A percentile compares a stretch with the other conserved stretches of the same genome.
These are phyloP conservation scores for Fusarium globosum DNA, from an alignment of 2,329 filamentous ascomycete genomes.

Conservation along the genomic window DNA sequence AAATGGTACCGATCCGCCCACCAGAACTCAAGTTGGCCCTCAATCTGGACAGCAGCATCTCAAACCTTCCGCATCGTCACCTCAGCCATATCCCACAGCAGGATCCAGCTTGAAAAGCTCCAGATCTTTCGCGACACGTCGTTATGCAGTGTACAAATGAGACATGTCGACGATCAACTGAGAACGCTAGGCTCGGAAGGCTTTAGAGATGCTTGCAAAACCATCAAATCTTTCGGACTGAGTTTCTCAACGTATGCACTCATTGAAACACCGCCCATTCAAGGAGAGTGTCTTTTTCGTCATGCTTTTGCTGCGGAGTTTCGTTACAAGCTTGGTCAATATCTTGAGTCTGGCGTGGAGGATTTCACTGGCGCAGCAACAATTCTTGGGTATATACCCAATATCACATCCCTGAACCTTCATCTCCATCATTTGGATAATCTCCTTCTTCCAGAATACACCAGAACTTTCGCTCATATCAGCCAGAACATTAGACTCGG, in stretches of 20 bases:
- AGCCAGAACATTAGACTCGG: not conserved
- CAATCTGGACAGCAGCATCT: not conserved
- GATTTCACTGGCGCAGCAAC: not conserved
- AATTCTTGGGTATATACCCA: not conserved
- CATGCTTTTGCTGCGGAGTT: not conserved
- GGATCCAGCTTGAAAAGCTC: not conserved
- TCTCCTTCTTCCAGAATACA: not conserved
- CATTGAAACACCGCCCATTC: too few species aligned
- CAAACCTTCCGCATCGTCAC: not conserved
- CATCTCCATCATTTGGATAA: not conserved
- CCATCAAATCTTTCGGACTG: not conserved
- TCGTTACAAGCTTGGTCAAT: not conserved
- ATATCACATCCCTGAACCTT: not conserved
- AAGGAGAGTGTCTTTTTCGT: not conserved
- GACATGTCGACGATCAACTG: not conserved
- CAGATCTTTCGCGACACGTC: not conserved
- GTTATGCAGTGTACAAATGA: not conserved
- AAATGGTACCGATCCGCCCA: not conserved
- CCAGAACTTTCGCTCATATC: not conserved
- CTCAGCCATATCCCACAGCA: not conserved
- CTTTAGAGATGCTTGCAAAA: not conserved
- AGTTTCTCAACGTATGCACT: not conserved
- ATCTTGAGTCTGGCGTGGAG: not conserved
- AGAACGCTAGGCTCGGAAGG: not conserved
- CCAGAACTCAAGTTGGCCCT: not conserved